These are phyloP conservation scores for Colletotrichum spaethianum DNA, from an alignment of 2,329 filamentous ascomycete genomes.

Conservation along the genomic window DNA sequence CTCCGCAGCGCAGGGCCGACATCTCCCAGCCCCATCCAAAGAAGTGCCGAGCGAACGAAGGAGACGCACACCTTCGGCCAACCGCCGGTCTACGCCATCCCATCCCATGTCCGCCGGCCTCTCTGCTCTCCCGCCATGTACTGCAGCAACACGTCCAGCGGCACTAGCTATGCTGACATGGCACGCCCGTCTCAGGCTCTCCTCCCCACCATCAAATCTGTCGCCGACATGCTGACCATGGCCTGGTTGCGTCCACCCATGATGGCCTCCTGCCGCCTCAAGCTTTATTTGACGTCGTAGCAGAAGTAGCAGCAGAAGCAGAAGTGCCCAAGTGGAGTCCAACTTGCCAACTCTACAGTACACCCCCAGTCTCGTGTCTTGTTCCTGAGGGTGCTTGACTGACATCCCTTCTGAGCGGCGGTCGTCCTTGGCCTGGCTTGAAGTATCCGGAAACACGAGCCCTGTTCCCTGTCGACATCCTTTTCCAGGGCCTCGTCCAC, in stretches of 20 bases:
- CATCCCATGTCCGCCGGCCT: conserved; percentile 20
- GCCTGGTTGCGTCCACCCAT: conserved; percentile 16
- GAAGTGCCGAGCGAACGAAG: conserved; percentile 18
- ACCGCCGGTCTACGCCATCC: background rate
- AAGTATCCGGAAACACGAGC: conserved; percentile 12
- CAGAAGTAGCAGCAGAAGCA: conserved; percentile 1
- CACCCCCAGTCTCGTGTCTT: conserved; percentile 23
- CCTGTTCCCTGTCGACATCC: conserved; percentile 33
- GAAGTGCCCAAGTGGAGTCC: conserved; percentile 10
- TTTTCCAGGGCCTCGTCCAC: conserved; percentile 19
- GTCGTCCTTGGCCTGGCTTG: conserved; percentile 31
- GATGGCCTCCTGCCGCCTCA: conserved; percentile 12
- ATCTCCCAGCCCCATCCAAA: conserved; percentile 20
- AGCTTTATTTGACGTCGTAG: conserved; percentile 18
- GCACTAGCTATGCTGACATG: conserved; percentile 24
- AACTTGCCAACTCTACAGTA: conserved; percentile 19
- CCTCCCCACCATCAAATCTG: background rate
- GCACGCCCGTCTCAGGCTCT: background rate
- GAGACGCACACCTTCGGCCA: background rate
- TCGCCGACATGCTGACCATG: background rate
- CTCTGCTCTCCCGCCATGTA: background rate
- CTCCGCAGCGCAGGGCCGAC: conserved; percentile 21
- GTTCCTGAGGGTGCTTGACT: conserved; percentile 33
- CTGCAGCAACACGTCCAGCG: conserved; percentile 8
- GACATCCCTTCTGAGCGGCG: conserved; percentile 30